phyloP scores from a whole-genome alignment of 106 monocot genomes.

The Vanilla planifolia region DNA sequence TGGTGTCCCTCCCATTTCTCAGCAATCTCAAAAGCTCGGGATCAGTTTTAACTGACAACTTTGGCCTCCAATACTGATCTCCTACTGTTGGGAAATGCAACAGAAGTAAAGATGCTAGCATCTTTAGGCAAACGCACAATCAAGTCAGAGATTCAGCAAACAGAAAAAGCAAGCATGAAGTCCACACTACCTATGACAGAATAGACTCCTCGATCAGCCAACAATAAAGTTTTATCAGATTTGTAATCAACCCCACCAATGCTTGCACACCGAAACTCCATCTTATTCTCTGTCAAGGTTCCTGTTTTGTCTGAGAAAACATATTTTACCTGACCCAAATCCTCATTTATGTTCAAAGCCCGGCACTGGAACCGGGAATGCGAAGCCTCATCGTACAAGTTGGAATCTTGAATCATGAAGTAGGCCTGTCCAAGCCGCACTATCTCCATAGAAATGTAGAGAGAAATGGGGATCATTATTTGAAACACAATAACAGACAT shows the following conservation, averaged over 20 bases:
- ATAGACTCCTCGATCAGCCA: slow-evolving; percentile 8
- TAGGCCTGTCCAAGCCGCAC: slow-evolving; percentile 93
- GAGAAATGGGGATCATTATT: slow-evolving; percentile 95
- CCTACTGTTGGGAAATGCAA: slow-evolving; percentile 34
- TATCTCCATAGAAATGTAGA: slow-evolving; percentile 97
- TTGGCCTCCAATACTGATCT: slow-evolving; percentile 62
- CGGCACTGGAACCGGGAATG: slow-evolving; percentile 80
- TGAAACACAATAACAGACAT: slow-evolving; percentile 89
- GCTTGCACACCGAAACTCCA: slow-evolving; percentile 87
- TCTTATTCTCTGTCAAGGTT: slow-evolving; percentile 93
- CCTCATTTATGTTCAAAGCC: slow-evolving; percentile 95
- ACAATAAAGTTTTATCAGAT: background rate
- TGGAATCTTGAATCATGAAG: slow-evolving; percentile 73
- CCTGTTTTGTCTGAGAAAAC: slow-evolving; percentile 97
- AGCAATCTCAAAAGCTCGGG: slow-evolving; percentile 41
- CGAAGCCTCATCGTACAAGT: slow-evolving; percentile 62
- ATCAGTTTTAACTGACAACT: slow-evolving; percentile 62
- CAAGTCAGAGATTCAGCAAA: slow-evolving; percentile 5
- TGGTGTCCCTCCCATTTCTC: slow-evolving; percentile 26
- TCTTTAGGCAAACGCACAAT: no score
- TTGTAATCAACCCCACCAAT: slow-evolving; percentile 66
- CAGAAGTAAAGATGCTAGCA: slow-evolving; percentile 5
- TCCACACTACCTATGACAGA: slow-evolving; percentile 36
- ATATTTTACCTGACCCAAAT: slow-evolving; percentile 91
- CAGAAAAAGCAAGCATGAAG: background rate